A percentile compares a stretch with the other conserved stretches of the same genome.
phyloP scores from a whole-genome alignment of 805 yeast genomes.

The Yarrowia hollandica region DNA sequence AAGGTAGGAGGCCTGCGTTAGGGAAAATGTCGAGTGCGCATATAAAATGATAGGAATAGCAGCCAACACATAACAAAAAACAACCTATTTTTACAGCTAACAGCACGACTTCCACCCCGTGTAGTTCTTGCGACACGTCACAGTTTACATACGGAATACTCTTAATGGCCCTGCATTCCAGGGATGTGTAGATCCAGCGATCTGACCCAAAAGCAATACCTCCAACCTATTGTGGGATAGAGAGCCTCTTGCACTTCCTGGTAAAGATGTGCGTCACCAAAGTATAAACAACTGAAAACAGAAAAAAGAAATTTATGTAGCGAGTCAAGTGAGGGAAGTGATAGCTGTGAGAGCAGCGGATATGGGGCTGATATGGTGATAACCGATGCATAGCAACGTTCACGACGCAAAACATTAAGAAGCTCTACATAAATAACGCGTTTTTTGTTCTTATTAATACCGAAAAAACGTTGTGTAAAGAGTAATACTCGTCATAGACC shows the following conservation, averaged over 20 bases:
- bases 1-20: neutral
- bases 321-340: neutral
- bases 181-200: slow-evolving; percentile 25
- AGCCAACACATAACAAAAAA: neutral
- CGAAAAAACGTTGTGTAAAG: no score
- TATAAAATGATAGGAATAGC: no score
- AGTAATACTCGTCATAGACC: no score
- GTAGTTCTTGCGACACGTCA: neutral
- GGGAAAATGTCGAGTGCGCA: neutral
- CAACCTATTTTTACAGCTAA: neutral
- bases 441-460: no score
- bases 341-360: neutral
- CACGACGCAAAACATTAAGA: no score
- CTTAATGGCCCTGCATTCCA: slow-evolving; percentile 20
- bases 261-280: no score
- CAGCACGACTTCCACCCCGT: neutral
- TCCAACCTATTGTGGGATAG: neutral
- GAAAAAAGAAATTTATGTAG: neutral
- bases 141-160: neutral
- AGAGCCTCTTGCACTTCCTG: no score
- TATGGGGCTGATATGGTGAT: neutral
- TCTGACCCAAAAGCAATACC: slow-evolving; percentile 10
- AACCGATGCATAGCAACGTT: no score
- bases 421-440: no score
- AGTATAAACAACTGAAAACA: neutral